Evolutionary conservation across 2,329 filamentous ascomycete species (phyloP).

Genomic region (Penicillium sp.): DNA sequence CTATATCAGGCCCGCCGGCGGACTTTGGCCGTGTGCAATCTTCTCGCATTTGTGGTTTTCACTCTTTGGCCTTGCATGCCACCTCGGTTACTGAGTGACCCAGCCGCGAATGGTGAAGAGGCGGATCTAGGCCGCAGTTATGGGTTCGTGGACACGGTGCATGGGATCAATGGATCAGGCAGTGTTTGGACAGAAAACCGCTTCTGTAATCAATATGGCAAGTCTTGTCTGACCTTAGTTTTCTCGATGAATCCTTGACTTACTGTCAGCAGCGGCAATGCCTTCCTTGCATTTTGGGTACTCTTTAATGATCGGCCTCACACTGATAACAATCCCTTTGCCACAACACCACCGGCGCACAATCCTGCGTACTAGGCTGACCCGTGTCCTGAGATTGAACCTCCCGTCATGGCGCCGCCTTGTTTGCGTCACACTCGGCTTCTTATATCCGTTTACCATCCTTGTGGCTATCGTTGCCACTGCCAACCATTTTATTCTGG

Average conservation of each 20-base stretch:
- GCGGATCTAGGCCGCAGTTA: constrained; percentile 61
- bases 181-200: constrained; percentile 71
- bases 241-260: not conserved
- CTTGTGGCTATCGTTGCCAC: constrained; percentile 68
- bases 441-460: constrained; percentile 65
- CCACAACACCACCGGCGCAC: constrained; percentile 53
- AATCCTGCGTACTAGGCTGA: constrained; percentile 28
- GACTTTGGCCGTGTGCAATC: constrained; percentile 59
- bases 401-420: constrained; percentile 54
- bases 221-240: constrained; percentile 24
- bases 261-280: constrained; percentile 60
- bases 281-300: constrained; percentile 75
- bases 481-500: constrained; percentile 71
- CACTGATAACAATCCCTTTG: constrained; percentile 65
- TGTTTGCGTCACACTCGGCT: constrained; percentile 53
- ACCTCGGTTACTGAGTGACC: constrained; percentile 56
- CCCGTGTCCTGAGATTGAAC: constrained; percentile 38
- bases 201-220: constrained; percentile 74
- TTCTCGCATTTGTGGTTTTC: constrained; percentile 60
- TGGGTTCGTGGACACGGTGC: constrained; percentile 61
- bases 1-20: constrained; percentile 57
- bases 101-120: constrained; percentile 54
- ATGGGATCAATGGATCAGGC: constrained; percentile 58
- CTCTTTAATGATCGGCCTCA: constrained; percentile 69
- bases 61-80: constrained; percentile 63